A percentile compares a stretch with the other conserved stretches of the same genome.
These are phyloP conservation scores for Talaromyces adpressus DNA, from an alignment of 495 filamentous ascomycete species.

Conservation along the genomic window DNA sequence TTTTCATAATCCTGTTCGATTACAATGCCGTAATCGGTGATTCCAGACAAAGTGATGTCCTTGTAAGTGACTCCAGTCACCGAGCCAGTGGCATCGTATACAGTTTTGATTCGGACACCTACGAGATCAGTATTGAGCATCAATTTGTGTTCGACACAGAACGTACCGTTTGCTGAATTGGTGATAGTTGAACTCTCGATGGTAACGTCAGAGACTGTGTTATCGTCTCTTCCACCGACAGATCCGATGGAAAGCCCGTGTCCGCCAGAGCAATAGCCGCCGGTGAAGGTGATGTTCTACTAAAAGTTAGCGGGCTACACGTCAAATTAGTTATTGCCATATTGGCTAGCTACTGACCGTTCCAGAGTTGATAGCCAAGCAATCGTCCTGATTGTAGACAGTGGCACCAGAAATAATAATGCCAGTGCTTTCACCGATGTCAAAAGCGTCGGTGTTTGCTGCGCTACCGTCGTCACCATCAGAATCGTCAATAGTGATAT, in stretches of 20 bases:
- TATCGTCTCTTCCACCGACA: conserved; percentile 53
- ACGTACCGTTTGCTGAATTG: conserved; percentile 46
- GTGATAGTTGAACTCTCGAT: conserved; percentile 44
- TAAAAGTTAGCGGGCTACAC: too few relatives aligned
- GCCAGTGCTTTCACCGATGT: conserved; percentile 44
- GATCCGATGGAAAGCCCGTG: conserved; percentile 63
- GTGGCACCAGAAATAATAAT: conserved; percentile 50
- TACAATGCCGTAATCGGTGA: conserved; percentile 56
- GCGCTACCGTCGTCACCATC: conserved; percentile 33
- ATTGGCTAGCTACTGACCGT: conserved; percentile 13
- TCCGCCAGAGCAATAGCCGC: conserved; percentile 51
- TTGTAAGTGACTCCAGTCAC: conserved; percentile 53
- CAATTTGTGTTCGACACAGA: background rate
- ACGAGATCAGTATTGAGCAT: background rate
- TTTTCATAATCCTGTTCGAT: conserved; percentile 67
- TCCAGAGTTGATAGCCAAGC: conserved; percentile 58
- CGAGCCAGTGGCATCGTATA: conserved; percentile 46
- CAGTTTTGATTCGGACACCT: conserved; percentile 56
- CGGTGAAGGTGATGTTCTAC: conserved; percentile 46
- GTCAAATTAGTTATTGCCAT: too few relatives aligned
- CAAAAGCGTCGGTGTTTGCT: conserved; percentile 63
- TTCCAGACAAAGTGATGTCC: conserved; percentile 49
- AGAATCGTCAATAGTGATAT: too few relatives aligned
- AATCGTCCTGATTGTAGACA: conserved; percentile 58
- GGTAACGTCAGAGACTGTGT: conserved; percentile 49